Percentiles rank a stretch among this genome's conserved stretches.
phyloP scores from a whole-genome alignment of 345 rosid genomes.

The Moricandia arvensis region DNA sequence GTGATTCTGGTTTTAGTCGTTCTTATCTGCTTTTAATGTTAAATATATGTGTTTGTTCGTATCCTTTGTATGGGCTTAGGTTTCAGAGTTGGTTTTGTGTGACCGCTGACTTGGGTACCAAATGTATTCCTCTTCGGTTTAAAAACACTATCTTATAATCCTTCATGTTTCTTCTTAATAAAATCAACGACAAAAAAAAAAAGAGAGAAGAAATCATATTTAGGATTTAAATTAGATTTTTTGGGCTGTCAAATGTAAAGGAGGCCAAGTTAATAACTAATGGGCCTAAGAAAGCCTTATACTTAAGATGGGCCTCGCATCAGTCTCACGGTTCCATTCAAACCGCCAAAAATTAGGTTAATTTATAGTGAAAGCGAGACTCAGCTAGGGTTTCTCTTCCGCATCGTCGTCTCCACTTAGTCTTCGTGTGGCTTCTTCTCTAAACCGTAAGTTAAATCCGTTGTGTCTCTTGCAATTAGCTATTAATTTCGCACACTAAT shows the following conservation, averaged over 20 bases:
- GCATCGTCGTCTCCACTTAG: constrained; percentile 7
- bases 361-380: neutral
- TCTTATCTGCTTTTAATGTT: too few relatives aligned
- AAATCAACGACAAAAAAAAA: too few relatives aligned
- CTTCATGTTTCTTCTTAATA: too few relatives aligned
- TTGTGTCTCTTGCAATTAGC: neutral
- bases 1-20: too few relatives aligned
- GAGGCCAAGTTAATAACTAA: neutral
- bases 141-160: too few relatives aligned
- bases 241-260: neutral
- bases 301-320: neutral
- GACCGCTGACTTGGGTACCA: too few relatives aligned
- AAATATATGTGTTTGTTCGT: too few relatives aligned
- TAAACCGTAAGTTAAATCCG: constrained; percentile 22
- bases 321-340: neutral
- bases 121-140: too few relatives aligned
- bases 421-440: neutral
- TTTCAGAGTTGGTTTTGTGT: too few relatives aligned
- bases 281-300: neutral
- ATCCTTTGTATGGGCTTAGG: too few relatives aligned
- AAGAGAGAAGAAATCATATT: too few relatives aligned
- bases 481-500: neutral
- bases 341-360: neutral
- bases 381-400: constrained; percentile 20
- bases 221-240: too few relatives aligned